Base-by-base conservation (phyloP, 2,329 filamentous ascomycete genomes). In the Myriosclerotinia curreyana region DNA sequence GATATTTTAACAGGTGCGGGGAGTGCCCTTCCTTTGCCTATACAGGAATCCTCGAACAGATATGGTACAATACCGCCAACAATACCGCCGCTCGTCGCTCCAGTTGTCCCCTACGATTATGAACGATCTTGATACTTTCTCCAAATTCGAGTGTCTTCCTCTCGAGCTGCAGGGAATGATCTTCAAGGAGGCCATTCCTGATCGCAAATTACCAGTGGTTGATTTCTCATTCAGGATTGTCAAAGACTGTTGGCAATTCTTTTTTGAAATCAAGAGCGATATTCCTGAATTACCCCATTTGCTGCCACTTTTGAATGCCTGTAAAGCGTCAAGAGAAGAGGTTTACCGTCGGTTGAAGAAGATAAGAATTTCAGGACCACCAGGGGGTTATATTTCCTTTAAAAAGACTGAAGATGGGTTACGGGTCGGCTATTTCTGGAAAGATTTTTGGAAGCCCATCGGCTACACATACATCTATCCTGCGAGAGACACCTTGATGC, bases 341-440 rank as follows among this genome's bases (percentile, higher is more conserved):
- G 20, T 58, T 6, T 36, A 36, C n/a, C 5, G n/a, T 14, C 55
- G 36, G 5, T 3, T 58, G 42, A 48, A 48, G 17, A 15, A 12
- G 3, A 11, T 58, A 14, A 36, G 11, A n/a, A 36, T 48, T 25
- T 58, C 42, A n/a, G 31, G 5, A 38, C 31, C 55, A 48, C 42
- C 42, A 36, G 14, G 22, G 5, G 28, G n/a, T 31, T 22, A 12
- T 22, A 28, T 20, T 17, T 34, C 31, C 20, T 8, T 5, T 5
- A 1, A 2, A 1, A 17, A 1, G 2, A 17, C n/a, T 7, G 1
- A 14, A 2, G 28, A 38, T 2, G 14, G 14, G 9, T 2, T 12
- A 36, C 54, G 42, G 1, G 14, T 36, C n/a, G 42, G 8, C n/a
- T 8, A 58, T 58, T 58, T 48, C 14, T 58, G 55, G 55, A 22